A percentile compares a stretch with the other conserved stretches of the same genome.
phyloP scores from a whole-genome alignment of 1,139 yeast genomes.

The Candida gigantensis region DNA sequence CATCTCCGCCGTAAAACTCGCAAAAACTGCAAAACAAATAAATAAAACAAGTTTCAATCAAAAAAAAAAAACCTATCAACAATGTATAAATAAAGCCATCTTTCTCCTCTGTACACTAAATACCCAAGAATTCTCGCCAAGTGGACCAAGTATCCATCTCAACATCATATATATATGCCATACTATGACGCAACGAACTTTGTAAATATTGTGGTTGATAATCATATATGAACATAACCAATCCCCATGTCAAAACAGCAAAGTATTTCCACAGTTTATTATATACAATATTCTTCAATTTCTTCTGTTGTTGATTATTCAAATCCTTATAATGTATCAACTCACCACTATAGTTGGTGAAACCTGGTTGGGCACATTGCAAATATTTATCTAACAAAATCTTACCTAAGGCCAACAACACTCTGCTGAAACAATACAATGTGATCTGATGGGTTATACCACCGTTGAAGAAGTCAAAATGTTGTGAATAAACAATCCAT shows the following conservation, averaged over 20 bases:
- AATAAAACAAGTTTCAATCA: not conserved
- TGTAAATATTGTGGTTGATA: slow-evolving; percentile 66
- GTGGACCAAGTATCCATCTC: slow-evolving; percentile 44
- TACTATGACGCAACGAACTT: slow-evolving; percentile 65
- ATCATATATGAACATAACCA: slow-evolving; percentile 71
- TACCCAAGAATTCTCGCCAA: slow-evolving; percentile 46
- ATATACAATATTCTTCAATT: slow-evolving; percentile 35
- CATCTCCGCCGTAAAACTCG: too few relatives aligned
- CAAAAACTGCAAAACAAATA: not conserved
- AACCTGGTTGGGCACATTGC: slow-evolving; percentile 38
- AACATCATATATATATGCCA: slow-evolving; percentile 70
- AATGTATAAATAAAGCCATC: too few relatives aligned
- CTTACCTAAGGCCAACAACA: slow-evolving; percentile 54
- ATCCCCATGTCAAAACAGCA: slow-evolving; percentile 74
- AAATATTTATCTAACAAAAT: slow-evolving; percentile 42
- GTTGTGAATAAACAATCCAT: slow-evolving; percentile 65
- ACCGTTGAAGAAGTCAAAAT: slow-evolving; percentile 44
- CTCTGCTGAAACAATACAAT: slow-evolving; percentile 61
- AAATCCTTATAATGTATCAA: slow-evolving; percentile 31
- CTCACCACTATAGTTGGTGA: slow-evolving; percentile 23
- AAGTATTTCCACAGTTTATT: slow-evolving; percentile 60
- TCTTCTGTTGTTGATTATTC: slow-evolving; percentile 33
- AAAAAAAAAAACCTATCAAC: too few relatives aligned
- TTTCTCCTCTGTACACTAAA: too few relatives aligned
- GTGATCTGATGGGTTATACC: slow-evolving; percentile 62